These are phyloP conservation scores for Cordyceps tenuipes DNA, from an alignment of 2,329 filamentous ascomycete genomes.

Conservation along the genomic window DNA sequence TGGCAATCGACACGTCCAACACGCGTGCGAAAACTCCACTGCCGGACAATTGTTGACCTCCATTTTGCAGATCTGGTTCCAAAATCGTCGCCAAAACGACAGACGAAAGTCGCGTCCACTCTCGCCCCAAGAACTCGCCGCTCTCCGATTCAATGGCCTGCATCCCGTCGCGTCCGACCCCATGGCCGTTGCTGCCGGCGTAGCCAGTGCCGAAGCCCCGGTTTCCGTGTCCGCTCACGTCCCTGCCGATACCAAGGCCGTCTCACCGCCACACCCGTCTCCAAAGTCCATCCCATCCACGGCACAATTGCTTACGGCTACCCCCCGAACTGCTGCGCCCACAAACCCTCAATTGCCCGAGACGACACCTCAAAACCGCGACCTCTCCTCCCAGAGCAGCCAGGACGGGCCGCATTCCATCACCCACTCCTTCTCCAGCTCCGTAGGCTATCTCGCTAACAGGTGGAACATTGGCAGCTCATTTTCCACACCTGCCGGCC, in stretches of 20 bases:
- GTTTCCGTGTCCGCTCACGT: slow-evolving; percentile 21
- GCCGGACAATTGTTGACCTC: background rate
- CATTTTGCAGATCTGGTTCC: slow-evolving; percentile 82
- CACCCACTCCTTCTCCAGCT: slow-evolving; percentile 34
- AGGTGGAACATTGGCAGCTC: slow-evolving; percentile 47
- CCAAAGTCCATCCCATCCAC: slow-evolving; percentile 7
- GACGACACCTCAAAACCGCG: slow-evolving; percentile 20
- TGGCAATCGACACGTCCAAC: background rate
- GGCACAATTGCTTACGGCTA: slow-evolving; percentile 12
- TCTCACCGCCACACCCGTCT: background rate
- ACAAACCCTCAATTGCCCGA: slow-evolving; percentile 5
- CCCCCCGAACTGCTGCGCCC: background rate
- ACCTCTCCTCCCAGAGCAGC: slow-evolving; percentile 21
- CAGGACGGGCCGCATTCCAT: slow-evolving; percentile 22
- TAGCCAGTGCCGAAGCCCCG: slow-evolving; percentile 17
- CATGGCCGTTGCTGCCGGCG: slow-evolving; percentile 20
- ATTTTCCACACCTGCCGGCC: slow-evolving; percentile 40
- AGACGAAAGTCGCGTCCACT: slow-evolving; percentile 80
- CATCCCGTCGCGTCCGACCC: slow-evolving; percentile 42
- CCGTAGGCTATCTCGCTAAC: slow-evolving; percentile 45
- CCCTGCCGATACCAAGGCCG: slow-evolving; percentile 12
- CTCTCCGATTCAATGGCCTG: slow-evolving; percentile 47
- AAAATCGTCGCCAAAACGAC: slow-evolving; percentile 89
- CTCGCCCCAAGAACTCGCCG: slow-evolving; percentile 65
- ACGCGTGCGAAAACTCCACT: background rate